Percentiles rank a stretch among this genome's conserved stretches.
Conservation (phyloP, 768 basidiomycete species). For the Termitomyces sp. region DNA sequence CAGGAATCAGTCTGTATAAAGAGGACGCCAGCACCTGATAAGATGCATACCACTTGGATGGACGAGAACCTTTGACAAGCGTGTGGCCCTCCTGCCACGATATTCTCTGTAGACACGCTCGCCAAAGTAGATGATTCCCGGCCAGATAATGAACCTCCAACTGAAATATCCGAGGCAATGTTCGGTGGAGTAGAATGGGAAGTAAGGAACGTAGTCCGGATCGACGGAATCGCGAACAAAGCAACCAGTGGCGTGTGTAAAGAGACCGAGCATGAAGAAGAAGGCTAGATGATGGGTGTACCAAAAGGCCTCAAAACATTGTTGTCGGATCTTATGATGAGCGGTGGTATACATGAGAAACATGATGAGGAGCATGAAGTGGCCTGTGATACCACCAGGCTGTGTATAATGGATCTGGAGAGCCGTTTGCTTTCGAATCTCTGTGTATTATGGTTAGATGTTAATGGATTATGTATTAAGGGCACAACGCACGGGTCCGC, state of each 20-base stretch:
- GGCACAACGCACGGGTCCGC: slow-evolving; percentile 60
- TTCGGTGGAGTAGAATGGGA: slow-evolving; percentile 87
- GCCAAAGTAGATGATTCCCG: slow-evolving; percentile 83
- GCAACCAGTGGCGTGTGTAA: slow-evolving; percentile 89
- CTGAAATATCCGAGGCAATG: slow-evolving; percentile 90
- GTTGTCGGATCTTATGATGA: slow-evolving; percentile 80
- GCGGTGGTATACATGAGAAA: slow-evolving; percentile 90
- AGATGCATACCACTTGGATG: slow-evolving; percentile 73
- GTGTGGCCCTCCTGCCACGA: slow-evolving; percentile 73
- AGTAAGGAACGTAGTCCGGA: slow-evolving; percentile 64
- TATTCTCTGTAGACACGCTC: slow-evolving; percentile 85
- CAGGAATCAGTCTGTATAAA: slow-evolving; percentile 1
- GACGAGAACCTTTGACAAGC: slow-evolving; percentile 80
- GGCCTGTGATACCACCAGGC: slow-evolving; percentile 89
- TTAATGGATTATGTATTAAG: neutral
- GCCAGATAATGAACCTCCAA: slow-evolving; percentile 92
- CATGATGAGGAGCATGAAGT: slow-evolving; percentile 95
- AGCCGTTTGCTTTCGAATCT: slow-evolving; percentile 76
- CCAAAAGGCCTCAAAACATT: slow-evolving; percentile 96
- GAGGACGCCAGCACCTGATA: neutral
- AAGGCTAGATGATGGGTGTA: slow-evolving; percentile 94
- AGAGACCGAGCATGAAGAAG: slow-evolving; percentile 91
- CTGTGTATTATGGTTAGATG: slow-evolving; percentile 32
- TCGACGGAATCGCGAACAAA: slow-evolving; percentile 85
- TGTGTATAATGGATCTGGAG: slow-evolving; percentile 86